A percentile compares a stretch with the other conserved stretches of the same genome.
Conservation (phyloP, 257 asterid genomes). For the Przewalskia tangutica region DNA sequence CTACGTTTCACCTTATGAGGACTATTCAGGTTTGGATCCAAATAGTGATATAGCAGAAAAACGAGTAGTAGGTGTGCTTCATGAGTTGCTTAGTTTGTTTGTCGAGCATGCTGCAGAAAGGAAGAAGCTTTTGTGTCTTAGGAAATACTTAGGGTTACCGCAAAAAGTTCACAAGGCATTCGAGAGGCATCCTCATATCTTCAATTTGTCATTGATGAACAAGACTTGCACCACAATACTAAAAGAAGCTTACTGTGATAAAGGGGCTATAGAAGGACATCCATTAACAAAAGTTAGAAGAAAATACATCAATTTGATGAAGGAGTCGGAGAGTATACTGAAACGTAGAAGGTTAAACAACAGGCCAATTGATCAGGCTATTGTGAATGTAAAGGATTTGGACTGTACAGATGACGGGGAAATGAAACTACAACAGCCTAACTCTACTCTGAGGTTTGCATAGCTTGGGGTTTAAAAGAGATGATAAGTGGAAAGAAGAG, state of each 20-base stretch:
- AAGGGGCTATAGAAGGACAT: constrained; percentile 43
- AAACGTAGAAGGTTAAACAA: constrained; percentile 31
- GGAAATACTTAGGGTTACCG: constrained; percentile 65
- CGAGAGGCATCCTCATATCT: constrained; percentile 72
- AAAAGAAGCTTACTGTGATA: constrained; percentile 66
- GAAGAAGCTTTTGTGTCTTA: constrained; percentile 51
- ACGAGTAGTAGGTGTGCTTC: constrained; percentile 74
- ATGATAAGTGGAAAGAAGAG: not conserved
- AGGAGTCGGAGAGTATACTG: constrained; percentile 48
- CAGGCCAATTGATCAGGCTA: constrained; percentile 12
- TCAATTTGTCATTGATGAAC: constrained; percentile 61
- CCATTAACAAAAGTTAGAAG: constrained; percentile 69
- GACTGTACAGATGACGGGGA: not conserved
- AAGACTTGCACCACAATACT: constrained; percentile 74
- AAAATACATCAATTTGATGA: constrained; percentile 56
- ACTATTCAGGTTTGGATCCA: constrained; percentile 32
- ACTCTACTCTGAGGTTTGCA: not conserved
- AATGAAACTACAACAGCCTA: not conserved
- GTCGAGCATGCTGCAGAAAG: constrained; percentile 85
- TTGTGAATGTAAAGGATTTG: constrained; percentile 19
- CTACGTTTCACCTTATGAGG: constrained; percentile 65
- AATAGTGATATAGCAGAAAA: constrained; percentile 67
- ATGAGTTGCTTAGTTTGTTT: constrained; percentile 66
- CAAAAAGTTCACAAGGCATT: constrained; percentile 86
- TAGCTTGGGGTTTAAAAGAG: not conserved